phyloP scores from a whole-genome alignment of 139 green algal genomes.

The Coelastrella sp. region DNA sequence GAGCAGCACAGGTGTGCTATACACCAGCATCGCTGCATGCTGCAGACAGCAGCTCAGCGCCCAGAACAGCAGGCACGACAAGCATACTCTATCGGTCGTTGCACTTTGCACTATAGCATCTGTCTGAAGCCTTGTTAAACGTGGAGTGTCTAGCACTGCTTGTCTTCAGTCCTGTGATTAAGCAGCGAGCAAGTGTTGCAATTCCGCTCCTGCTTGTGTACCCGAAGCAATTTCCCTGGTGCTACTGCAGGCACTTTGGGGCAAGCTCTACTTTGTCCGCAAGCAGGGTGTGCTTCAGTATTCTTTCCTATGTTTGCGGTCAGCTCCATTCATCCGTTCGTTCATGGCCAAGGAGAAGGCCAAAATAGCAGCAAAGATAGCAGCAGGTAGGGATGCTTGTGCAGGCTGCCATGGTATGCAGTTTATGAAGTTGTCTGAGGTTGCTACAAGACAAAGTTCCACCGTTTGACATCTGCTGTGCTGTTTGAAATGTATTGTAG shows the following conservation, averaged over 20 bases:
- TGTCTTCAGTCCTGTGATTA: no score
- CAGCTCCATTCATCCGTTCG: conserved; percentile 12
- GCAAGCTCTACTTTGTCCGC: background rate
- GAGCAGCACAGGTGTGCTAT: background rate
- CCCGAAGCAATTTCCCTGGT: no score
- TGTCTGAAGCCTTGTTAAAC: no score
- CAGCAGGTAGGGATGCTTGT: background rate
- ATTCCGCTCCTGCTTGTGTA: no score
- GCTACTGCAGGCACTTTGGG: background rate
- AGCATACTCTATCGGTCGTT: no score
- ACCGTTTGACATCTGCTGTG: no score
- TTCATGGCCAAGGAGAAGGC: no score
- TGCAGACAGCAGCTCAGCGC: background rate
- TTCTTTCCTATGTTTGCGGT: background rate
- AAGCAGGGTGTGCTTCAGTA: conserved; percentile 2
- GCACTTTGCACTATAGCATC: no score
- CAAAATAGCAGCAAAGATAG: background rate
- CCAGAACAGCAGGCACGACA: no score
- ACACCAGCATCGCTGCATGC: background rate
- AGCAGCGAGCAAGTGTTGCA: no score
- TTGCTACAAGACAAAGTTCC: background rate
- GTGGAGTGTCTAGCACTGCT: no score
- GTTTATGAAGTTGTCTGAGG: background rate
- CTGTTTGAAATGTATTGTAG: no score
- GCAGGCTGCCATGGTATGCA: background rate